Percentiles rank a stretch among this genome's conserved stretches.
Evolutionary conservation across 139 green algal genomes (phyloP).

Genomic region (Protoeuglena noctilucae): DNA sequence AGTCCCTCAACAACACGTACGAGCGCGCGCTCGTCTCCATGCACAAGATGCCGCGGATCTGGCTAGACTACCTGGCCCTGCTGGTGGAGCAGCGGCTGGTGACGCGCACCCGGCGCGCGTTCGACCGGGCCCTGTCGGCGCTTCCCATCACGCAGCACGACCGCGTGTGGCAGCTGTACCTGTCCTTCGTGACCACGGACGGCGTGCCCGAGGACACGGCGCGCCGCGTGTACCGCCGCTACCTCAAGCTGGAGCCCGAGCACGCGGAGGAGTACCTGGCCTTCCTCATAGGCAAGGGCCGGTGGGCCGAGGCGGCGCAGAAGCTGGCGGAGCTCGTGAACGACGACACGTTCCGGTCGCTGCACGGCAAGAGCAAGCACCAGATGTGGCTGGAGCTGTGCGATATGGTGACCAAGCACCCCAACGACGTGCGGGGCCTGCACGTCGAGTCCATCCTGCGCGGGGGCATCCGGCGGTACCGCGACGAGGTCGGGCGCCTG

Average conservation of each 20-base stretch:
- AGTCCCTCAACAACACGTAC: conserved; percentile 73
- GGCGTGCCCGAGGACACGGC: conserved; percentile 82
- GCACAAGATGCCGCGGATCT: conserved; percentile 95
- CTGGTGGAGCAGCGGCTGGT: conserved; percentile 50
- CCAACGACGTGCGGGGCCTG: conserved; percentile 34
- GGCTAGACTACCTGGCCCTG: conserved; percentile 78
- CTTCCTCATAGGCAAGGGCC: conserved; percentile 59
- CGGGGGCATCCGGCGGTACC: conserved; percentile 60
- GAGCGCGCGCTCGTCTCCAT: conserved; percentile 89
- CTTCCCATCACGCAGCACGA: conserved; percentile 96
- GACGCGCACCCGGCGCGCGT: conserved; percentile 56
- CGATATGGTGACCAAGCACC: conserved; percentile 86
- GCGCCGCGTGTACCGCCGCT: conserved; percentile 82
- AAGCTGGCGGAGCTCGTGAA: conserved; percentile 62
- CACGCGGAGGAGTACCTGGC: conserved; percentile 91
- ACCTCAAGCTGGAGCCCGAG: conserved; percentile 86
- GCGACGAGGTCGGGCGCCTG: conserved; percentile 82
- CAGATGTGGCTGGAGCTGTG: conserved; percentile 96
- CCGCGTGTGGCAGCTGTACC: conserved; percentile 82
- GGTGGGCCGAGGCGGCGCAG: conserved; percentile 61
- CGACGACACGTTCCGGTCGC: conserved; percentile 74
- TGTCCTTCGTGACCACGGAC: conserved; percentile 56
- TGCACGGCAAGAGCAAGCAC: conserved; percentile 89
- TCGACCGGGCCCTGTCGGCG: conserved; percentile 76
- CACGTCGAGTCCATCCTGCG: conserved; percentile 59